A percentile compares a stretch with the other conserved stretches of the same genome.
These are phyloP conservation scores for Kalmusia sp. DNA, from an alignment of 2,329 filamentous ascomycete species.

Conservation along the genomic window DNA sequence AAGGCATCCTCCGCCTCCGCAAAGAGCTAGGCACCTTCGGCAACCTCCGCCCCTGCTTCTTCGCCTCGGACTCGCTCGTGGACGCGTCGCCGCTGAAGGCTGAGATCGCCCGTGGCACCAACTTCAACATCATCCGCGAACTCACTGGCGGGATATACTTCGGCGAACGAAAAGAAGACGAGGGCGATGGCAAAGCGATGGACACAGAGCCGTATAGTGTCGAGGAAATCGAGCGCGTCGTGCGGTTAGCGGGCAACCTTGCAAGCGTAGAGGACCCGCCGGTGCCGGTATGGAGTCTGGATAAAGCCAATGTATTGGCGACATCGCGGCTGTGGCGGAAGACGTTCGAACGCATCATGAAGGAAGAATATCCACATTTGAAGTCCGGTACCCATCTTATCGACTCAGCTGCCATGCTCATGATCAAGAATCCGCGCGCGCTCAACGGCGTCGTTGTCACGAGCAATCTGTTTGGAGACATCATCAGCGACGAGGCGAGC, in stretches of 20 bases:
- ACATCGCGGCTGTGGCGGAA: slow-evolving; percentile 90
- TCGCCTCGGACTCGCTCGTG: slow-evolving; percentile 85
- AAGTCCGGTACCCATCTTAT: slow-evolving; percentile 89
- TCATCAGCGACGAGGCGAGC: slow-evolving; percentile 92
- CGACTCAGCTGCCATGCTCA: slow-evolving; percentile 95
- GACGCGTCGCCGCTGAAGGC: slow-evolving; percentile 87
- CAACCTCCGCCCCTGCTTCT: slow-evolving; percentile 95
- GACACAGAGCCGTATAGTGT: slow-evolving; percentile 90
- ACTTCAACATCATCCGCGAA: slow-evolving; percentile 93
- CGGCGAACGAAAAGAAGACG: slow-evolving; percentile 83
- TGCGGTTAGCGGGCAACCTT: slow-evolving; percentile 79
- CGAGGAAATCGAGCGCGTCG: slow-evolving; percentile 86
- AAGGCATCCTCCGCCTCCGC: slow-evolving; percentile 87
- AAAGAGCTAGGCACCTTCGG: slow-evolving; percentile 95
- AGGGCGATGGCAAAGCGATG: slow-evolving; percentile 75
- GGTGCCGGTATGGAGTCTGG: slow-evolving; percentile 81
- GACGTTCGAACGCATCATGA: slow-evolving; percentile 83
- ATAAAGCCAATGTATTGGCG: slow-evolving; percentile 96
- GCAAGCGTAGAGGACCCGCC: slow-evolving; percentile 79
- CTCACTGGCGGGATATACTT: slow-evolving; percentile 96
- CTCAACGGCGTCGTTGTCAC: slow-evolving; percentile 93
- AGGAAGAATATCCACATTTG: slow-evolving; percentile 86
- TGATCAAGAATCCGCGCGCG: slow-evolving; percentile 89
- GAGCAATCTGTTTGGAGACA: slow-evolving; percentile 94
- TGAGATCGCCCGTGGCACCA: slow-evolving; percentile 81